These are phyloP conservation scores for Starmerella ratchasimensis DNA, from an alignment of 805 yeast species.

Conservation along the genomic window DNA sequence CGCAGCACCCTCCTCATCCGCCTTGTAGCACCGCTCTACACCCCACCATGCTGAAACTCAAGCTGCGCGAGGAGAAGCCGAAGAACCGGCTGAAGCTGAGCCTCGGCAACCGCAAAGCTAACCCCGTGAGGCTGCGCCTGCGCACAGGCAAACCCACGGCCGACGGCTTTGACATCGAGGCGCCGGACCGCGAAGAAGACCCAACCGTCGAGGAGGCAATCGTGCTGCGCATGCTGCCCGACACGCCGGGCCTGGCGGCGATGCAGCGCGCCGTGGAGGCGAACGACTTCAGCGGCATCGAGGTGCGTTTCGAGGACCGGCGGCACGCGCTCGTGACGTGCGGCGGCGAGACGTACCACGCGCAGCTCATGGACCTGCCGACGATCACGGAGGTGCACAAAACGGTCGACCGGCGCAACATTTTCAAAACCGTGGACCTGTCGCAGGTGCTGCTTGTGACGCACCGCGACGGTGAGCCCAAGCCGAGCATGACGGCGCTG, in stretches of 20 bases:
- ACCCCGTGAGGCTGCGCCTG: slow-evolving; percentile 36
- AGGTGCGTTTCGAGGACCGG: slow-evolving; percentile 70
- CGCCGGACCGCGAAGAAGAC: slow-evolving; percentile 90
- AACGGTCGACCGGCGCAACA: slow-evolving; percentile 75
- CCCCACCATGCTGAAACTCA: slow-evolving; percentile 21
- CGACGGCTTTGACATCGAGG: slow-evolving; percentile 94
- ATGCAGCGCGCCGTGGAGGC: slow-evolving; percentile 60
- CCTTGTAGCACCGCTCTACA: no score
- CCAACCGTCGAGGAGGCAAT: slow-evolving; percentile 84
- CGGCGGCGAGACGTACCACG: slow-evolving; percentile 60
- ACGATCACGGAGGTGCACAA: slow-evolving; percentile 77
- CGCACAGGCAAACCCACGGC: slow-evolving; percentile 64
- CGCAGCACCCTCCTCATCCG: no score
- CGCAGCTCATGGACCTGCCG: slow-evolving; percentile 78
- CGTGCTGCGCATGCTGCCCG: slow-evolving; percentile 54
- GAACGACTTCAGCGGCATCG: slow-evolving; percentile 51
- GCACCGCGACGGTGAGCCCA: slow-evolving; percentile 36
- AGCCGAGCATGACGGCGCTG: slow-evolving; percentile 25
- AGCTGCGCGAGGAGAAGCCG: slow-evolving; percentile 2
- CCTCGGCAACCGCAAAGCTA: slow-evolving; percentile 6
- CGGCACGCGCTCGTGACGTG: slow-evolving; percentile 65
- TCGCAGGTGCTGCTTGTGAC: slow-evolving; percentile 74
- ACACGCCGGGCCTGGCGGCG: slow-evolving; percentile 48
- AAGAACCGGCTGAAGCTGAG: slow-evolving; percentile 8
- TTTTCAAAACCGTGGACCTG: slow-evolving; percentile 74